These are phyloP conservation scores for Cytospora paraplurivora DNA, from an alignment of 2,329 filamentous ascomycete genomes.

Conservation along the genomic window DNA sequence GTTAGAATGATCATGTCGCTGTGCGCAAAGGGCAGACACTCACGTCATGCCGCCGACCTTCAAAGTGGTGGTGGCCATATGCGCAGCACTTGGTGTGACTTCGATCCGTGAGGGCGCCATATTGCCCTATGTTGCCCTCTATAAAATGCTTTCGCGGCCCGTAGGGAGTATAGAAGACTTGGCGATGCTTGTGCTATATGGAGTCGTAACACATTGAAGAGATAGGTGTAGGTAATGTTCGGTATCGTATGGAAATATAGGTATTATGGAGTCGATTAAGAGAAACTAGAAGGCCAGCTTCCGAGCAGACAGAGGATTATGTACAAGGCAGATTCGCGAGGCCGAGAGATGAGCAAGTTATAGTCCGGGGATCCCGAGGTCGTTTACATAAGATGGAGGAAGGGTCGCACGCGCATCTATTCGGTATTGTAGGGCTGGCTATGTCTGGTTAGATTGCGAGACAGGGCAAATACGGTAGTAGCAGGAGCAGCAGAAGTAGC, in stretches of 20 bases:
- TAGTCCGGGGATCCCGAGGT: background rate
- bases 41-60: slow-evolving; percentile 86
- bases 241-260: slow-evolving; percentile 8
- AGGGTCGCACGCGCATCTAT: slow-evolving; percentile 14
- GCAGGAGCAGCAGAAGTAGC: background rate
- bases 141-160: background rate
- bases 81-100: slow-evolving; percentile 51
- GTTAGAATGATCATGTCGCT: slow-evolving; percentile 36
- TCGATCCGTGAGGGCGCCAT: slow-evolving; percentile 57
- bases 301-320: slow-evolving; percentile 27
- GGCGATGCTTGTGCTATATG: slow-evolving; percentile 11
- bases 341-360: background rate
- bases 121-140: background rate
- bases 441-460: slow-evolving; percentile 5
- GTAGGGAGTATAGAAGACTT: background rate
- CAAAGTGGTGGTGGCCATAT: slow-evolving; percentile 88
- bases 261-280: slow-evolving; percentile 15
- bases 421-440: background rate
- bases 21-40: slow-evolving; percentile 38
- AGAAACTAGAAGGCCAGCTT: slow-evolving; percentile 29
- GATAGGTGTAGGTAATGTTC: background rate
- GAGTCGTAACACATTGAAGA: slow-evolving; percentile 20
- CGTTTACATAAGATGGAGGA: slow-evolving; percentile 8
- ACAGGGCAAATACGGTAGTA: slow-evolving; percentile 1
- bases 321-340: slow-evolving; percentile 14